Evolutionary conservation across 371 early-diverging fungal genomes (phyloP).

Genomic region (Mortierella polycephala): DNA sequence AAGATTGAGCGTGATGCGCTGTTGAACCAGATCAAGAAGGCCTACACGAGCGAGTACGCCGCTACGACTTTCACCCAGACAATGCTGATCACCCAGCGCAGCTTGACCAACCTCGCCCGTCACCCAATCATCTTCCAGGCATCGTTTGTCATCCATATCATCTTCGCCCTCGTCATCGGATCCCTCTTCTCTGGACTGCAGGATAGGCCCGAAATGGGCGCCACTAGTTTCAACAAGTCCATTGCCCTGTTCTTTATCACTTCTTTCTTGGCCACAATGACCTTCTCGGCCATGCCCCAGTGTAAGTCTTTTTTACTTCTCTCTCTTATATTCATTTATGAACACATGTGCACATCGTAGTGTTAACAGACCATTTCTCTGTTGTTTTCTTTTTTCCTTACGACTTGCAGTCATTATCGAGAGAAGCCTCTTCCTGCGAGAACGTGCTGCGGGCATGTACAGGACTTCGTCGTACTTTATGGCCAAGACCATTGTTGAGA

Average conservation of each 20-base stretch:
- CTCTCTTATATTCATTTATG: not conserved
- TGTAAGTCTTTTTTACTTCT: conserved; percentile 27
- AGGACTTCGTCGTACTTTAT: conserved; percentile 45
- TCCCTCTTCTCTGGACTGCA: conserved; percentile 52
- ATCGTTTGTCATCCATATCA: conserved; percentile 45
- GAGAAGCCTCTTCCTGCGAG: conserved; percentile 45
- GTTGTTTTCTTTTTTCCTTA: not conserved
- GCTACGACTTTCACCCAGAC: conserved; percentile 43
- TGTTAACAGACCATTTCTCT: too few species aligned
- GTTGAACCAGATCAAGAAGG: conserved; percentile 29
- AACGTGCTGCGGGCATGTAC: conserved; percentile 53
- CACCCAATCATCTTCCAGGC: conserved; percentile 53
- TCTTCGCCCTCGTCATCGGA: conserved; percentile 48
- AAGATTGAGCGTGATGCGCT: conserved; percentile 38
- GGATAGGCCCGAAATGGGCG: conserved; percentile 44
- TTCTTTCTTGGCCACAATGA: conserved; percentile 53
- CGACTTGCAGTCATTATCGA: conserved; percentile 40
- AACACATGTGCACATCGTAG: too few species aligned
- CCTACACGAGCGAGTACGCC: conserved; percentile 45
- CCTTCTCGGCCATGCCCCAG: conserved; percentile 41
- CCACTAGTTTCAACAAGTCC: conserved; percentile 48
- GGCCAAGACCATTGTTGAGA: conserved; percentile 54
- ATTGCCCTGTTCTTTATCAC: conserved; percentile 50
- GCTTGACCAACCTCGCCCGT: conserved; percentile 47
- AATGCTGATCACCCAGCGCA: conserved; percentile 44